These are phyloP conservation scores for Alloteropsis angusta DNA, from an alignment of 202 grass and related monocot species.

Conservation along the genomic window DNA sequence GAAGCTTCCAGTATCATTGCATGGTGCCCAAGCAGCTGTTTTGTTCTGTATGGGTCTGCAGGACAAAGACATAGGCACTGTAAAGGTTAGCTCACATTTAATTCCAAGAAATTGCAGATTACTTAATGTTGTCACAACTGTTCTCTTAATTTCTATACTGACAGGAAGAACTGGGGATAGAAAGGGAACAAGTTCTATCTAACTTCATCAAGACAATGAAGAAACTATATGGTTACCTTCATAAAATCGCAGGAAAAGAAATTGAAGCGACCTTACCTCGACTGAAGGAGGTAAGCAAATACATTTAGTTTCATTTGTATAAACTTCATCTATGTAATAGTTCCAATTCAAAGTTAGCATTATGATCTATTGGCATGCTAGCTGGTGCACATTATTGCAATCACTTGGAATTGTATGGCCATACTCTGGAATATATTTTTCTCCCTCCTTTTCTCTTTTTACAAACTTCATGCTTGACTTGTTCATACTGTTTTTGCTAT, in stretches of 20 bases:
- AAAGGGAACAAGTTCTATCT: conserved; percentile 86
- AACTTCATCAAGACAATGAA: conserved; percentile 93
- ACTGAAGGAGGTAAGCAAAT: conserved; percentile 64
- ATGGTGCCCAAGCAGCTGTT: conserved; percentile 62
- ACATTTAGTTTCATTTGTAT: neutral
- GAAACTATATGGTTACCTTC: conserved; percentile 62
- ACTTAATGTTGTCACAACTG: conserved; percentile 9
- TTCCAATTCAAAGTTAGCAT: neutral
- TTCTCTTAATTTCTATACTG: conserved; percentile 4
- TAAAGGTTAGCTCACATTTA: conserved; percentile 50
- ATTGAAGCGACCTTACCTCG: conserved; percentile 73
- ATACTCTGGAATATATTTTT: neutral
- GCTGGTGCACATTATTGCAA: neutral
- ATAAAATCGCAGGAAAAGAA: conserved; percentile 59
- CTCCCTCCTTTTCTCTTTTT: neutral
- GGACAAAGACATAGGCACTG: conserved; percentile 63
- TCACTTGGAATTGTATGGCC: neutral
- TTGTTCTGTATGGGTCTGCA: conserved; percentile 92
- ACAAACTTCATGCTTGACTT: neutral
- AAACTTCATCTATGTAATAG: neutral
- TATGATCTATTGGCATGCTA: conserved; percentile 3
- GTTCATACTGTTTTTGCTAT: neutral
- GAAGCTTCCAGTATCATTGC: conserved; percentile 74
- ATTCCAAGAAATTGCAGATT: neutral
- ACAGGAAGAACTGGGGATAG: conserved; percentile 83